Base-by-base conservation (phyloP, 768 basidiomycete species). In the Termitomyces sp. region DNA sequence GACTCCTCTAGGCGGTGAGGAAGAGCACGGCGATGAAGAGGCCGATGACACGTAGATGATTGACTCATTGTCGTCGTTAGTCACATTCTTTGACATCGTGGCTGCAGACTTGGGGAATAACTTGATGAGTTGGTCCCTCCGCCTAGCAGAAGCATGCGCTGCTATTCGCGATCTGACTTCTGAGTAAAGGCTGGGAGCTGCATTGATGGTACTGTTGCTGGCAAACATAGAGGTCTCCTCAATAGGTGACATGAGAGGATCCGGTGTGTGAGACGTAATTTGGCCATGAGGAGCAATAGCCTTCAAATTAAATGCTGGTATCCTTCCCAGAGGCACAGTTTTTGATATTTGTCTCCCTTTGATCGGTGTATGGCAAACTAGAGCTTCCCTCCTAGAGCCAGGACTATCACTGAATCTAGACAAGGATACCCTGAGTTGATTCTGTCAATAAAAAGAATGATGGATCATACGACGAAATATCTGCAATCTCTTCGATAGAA, bases 131-230 rank as follows among this genome's bases (percentile, higher is more conserved):
- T 73, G 74, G 58, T 68, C 67, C 23, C 62, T 66, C 28, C 62
- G 60, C 54, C 68, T 71, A 40, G 61, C 9, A 33, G 31, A 33
- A 33, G 31, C 45, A 43, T 74, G 70, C 43, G 68, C 66, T 17
- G 74, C 71, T 40, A 75, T 68, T 17, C 72, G 70, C 54, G 70
- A 62, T 55, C 71, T 67, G 44, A 75, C 64, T 60, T 73, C 67
- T 28, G 72, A 51, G 50, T 69, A 67, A 37, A 74, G 60, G 52
- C 70, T 73, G 3, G 72, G 63, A 42, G 59, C 64, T 40, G 64
- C 60, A 52, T 60, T 52, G 15, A 68, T 19, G 40, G 52, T 26
- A 46, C 41, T 58, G 37, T 54, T 61, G 53, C 14, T 48, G 17
- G 44, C 37, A 10, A 44, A 26, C 15, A 31, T 31, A 11, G 57